Percentiles rank a stretch among this genome's conserved stretches.
Evolutionary conservation across 768 basidiomycete species (phyloP).

Genomic region (Calocera cornea): DNA sequence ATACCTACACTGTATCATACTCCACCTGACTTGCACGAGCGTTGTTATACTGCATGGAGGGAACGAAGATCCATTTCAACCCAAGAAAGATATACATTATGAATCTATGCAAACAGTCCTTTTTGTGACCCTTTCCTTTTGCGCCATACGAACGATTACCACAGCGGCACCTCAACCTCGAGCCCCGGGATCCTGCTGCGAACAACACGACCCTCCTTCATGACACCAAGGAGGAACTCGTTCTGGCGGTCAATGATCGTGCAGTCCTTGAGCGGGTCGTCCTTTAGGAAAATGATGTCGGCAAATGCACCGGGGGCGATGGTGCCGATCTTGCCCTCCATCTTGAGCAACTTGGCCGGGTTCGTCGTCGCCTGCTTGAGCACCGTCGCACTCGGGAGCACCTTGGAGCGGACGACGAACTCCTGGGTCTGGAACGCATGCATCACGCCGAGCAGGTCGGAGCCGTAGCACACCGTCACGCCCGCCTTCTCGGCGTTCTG

Average conservation of each 20-base stretch:
- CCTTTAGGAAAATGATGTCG: conserved; percentile 30
- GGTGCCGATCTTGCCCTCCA: conserved; percentile 26
- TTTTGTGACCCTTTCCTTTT: not conserved
- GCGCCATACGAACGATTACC: not conserved
- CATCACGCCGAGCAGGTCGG: conserved; percentile 39
- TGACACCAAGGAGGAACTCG: conserved; percentile 26
- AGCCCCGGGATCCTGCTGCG: conserved; percentile 19
- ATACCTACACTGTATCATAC: not conserved
- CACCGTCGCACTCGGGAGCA: conserved; percentile 25
- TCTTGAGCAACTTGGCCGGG: conserved; percentile 29
- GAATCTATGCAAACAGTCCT: not conserved
- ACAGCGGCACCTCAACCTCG: conserved; percentile 8
- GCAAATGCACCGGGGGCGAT: conserved; percentile 28
- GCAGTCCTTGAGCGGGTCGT: conserved; percentile 33
- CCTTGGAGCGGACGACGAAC: conserved; percentile 29
- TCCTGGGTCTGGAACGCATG: conserved; percentile 49
- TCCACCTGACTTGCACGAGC: not conserved
- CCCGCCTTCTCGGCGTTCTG: conserved; percentile 31
- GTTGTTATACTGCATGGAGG: no score
- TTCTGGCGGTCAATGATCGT: conserved; percentile 32
- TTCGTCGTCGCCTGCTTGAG: conserved; percentile 34
- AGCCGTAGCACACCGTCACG: conserved; percentile 30
- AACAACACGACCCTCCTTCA: conserved; percentile 27
- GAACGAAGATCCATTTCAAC: no score
- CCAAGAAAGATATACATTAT: not conserved